Percentiles rank a stretch among this genome's conserved stretches.
phyloP scores from a whole-genome alignment of 1,139 yeast genomes.

The Saccharomyces hybrid region DNA sequence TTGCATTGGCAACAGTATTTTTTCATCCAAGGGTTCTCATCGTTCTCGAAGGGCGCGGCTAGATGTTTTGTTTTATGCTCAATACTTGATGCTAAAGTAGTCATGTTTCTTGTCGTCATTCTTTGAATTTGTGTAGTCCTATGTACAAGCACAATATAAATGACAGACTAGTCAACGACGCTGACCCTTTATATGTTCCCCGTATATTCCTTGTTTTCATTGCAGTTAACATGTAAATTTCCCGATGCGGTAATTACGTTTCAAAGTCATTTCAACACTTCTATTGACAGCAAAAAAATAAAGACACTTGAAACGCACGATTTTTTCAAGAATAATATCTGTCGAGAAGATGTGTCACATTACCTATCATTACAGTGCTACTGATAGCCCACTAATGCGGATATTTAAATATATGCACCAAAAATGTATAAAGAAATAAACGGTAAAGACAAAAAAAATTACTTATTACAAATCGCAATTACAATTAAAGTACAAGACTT shows the following conservation, averaged over 20 bases:
- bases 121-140: not conserved
- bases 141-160: not conserved
- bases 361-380: not conserved
- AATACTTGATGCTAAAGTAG: not conserved
- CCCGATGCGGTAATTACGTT: constrained; percentile 16
- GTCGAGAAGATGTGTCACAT: not conserved
- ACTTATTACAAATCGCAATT: not conserved
- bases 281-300: not conserved
- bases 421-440: not conserved
- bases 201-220: constrained; percentile 3
- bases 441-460: not conserved
- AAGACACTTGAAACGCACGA: not conserved
- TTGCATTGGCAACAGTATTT: constrained; percentile 18
- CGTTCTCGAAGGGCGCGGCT: not conserved
- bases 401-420: not conserved
- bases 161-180: constrained; percentile 13
- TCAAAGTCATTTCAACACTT: constrained; percentile 4
- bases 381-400: not conserved
- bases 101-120: not conserved
- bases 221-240: constrained; percentile 9
- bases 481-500: not conserved
- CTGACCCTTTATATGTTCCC: constrained; percentile 2
- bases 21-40: constrained; percentile 1
- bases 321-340: not conserved
- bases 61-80: not conserved